Percentiles rank a stretch among this genome's conserved stretches.
Conservation (phyloP, 371 early-diverging fungal species). For the Mortierella sp. region DNA sequence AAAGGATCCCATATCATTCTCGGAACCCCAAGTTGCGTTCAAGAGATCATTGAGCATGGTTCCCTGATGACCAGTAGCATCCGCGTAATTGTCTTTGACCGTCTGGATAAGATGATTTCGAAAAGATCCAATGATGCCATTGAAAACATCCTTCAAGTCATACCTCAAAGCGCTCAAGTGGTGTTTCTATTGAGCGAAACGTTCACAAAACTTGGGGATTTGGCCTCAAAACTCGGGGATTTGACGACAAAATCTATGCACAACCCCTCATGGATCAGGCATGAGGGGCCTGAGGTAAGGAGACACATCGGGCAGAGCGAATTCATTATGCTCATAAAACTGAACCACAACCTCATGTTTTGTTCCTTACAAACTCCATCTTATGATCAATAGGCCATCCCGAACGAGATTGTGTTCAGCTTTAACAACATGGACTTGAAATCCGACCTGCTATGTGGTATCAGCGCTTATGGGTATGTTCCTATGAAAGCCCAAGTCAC, state of each 20-base stretch:
- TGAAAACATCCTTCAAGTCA: slow-evolving; percentile 83
- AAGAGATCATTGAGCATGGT: slow-evolving; percentile 87
- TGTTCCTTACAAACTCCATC: background rate
- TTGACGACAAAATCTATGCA: slow-evolving; percentile 88
- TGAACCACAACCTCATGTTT: background rate
- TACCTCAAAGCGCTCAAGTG: slow-evolving; percentile 83
- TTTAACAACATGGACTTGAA: slow-evolving; percentile 26
- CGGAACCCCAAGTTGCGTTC: slow-evolving; percentile 75
- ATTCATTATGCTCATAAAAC: too few relatives aligned
- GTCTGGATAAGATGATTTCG: slow-evolving; percentile 94
- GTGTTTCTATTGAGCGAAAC: slow-evolving; percentile 91
- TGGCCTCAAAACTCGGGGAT: too few relatives aligned
- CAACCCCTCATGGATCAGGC: slow-evolving; percentile 88
- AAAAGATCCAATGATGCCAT: slow-evolving; percentile 92
- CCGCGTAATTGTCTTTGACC: slow-evolving; percentile 92
- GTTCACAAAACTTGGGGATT: slow-evolving; percentile 88
- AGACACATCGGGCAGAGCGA: background rate
- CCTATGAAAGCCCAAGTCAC: background rate
- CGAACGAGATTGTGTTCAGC: slow-evolving; percentile 53
- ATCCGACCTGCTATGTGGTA: slow-evolving; percentile 28
- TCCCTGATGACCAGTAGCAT: slow-evolving; percentile 76
- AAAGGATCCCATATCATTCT: slow-evolving; percentile 33
- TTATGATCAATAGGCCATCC: slow-evolving; percentile 62
- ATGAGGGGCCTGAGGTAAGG: too few relatives aligned
- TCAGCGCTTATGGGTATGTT: slow-evolving; percentile 29